phyloP scores from a whole-genome alignment of 2,329 filamentous ascomycete genomes.

The Aureobasidium sp. region DNA sequence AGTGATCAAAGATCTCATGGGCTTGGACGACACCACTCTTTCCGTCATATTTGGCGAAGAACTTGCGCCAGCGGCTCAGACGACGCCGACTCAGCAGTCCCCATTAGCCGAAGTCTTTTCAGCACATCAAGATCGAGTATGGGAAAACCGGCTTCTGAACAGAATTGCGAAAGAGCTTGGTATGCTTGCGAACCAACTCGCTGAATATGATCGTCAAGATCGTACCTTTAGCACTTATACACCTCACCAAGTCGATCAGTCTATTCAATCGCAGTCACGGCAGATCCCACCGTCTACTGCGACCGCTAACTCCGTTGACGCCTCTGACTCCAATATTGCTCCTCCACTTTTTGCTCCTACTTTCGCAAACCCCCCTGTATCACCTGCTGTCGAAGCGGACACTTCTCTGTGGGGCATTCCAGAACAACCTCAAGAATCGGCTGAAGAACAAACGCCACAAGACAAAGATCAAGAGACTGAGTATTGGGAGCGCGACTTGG shows the following conservation, averaged over 20 bases:
- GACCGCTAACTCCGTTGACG: conserved; percentile 23
- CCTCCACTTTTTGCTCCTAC: conserved; percentile 43
- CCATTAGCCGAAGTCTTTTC: conserved; percentile 23
- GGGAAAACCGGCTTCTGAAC: conserved; percentile 74
- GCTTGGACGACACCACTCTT: conserved; percentile 78
- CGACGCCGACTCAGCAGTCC: conserved; percentile 28
- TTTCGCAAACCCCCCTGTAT: conserved; percentile 27
- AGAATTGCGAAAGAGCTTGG: conserved; percentile 83
- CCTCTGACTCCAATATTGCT: conserved; percentile 28
- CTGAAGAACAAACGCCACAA: conserved; percentile 23
- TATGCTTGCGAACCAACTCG: conserved; percentile 71
- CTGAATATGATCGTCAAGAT: conserved; percentile 65
- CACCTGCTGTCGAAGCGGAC: conserved; percentile 34
- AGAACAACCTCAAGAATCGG: conserved; percentile 44
- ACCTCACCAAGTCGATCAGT: conserved; percentile 24
- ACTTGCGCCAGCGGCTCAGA: conserved; percentile 43
- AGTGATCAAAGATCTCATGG: conserved; percentile 82
- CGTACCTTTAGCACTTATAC: conserved; percentile 72
- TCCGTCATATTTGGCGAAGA: conserved; percentile 82
- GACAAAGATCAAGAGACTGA: conserved; percentile 48
- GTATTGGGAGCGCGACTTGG: conserved; percentile 90
- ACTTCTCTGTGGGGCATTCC: conserved; percentile 61
- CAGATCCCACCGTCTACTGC: conserved; percentile 20
- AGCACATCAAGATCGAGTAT: conserved; percentile 37
- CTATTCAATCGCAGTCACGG: conserved; percentile 21